Conservation (phyloP, 441 rosid genomes). For the Manihot esculenta region DNA sequence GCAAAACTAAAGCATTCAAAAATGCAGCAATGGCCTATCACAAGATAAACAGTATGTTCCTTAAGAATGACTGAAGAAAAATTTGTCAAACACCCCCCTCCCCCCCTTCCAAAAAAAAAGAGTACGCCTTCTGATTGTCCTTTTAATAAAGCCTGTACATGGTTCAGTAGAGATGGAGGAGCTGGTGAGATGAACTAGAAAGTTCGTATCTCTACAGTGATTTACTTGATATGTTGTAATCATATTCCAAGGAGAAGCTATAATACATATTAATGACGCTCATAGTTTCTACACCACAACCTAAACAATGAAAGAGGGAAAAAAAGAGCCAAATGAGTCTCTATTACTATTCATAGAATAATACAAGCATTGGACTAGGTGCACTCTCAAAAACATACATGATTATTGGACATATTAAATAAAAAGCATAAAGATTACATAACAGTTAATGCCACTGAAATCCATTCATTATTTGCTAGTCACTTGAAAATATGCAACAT, state of each 20-base stretch:
- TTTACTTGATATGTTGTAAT: background rate
- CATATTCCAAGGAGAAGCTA: background rate
- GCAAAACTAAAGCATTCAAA: background rate
- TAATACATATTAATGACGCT: background rate
- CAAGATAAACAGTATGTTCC: background rate
- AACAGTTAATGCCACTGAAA: background rate
- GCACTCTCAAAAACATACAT: background rate
- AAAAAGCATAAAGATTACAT: background rate
- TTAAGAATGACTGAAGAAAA: background rate
- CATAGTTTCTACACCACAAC: background rate
- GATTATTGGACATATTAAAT: background rate
- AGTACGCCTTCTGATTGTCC: no score
- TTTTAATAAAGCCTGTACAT: background rate
- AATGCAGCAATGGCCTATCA: background rate
- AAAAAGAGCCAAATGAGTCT: background rate
- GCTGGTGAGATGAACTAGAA: background rate
- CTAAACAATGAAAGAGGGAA: background rate
- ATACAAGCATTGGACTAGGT: background rate
- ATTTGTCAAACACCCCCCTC: no score
- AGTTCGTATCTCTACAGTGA: background rate
- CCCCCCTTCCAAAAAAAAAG: no score
- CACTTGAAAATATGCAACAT: background rate
- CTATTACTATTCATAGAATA: background rate
- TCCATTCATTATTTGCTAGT: background rate
- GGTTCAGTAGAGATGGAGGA: background rate